These are phyloP conservation scores for Fistulinella staudtii DNA, from an alignment of 1,284 basidiomycete species.

Conservation along the genomic window DNA sequence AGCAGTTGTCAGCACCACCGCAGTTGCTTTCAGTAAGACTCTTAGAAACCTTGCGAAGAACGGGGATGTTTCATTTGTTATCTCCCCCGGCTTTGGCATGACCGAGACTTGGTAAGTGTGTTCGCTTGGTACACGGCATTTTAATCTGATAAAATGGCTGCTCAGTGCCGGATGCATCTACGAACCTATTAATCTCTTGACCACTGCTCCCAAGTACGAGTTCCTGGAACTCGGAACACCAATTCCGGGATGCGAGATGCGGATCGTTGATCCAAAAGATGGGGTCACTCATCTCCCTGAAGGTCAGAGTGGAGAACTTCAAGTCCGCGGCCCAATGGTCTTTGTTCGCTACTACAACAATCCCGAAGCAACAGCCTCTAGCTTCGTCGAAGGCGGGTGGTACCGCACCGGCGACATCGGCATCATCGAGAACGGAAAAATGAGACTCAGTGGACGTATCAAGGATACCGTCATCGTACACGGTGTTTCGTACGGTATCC, in stretches of 20 bases:
- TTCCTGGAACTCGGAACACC: slow-evolving; percentile 32
- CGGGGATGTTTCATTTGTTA: slow-evolving; percentile 28
- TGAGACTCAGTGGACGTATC: slow-evolving; percentile 41
- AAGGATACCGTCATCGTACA: slow-evolving; percentile 47
- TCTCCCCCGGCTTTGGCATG: slow-evolving; percentile 44
- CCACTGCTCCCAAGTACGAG: slow-evolving; percentile 19
- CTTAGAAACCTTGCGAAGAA: slow-evolving; percentile 31
- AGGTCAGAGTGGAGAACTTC: slow-evolving; percentile 36
- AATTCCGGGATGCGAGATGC: slow-evolving; percentile 29
- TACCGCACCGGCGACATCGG: slow-evolving; percentile 43
- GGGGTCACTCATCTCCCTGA: slow-evolving; percentile 25
- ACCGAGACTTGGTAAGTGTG: slow-evolving; percentile 38
- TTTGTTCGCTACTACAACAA: slow-evolving; percentile 43
- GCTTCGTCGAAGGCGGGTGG: slow-evolving; percentile 41
- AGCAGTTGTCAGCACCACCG: slow-evolving; percentile 36
- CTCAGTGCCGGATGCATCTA: slow-evolving; percentile 39
- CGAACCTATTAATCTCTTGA: slow-evolving; percentile 22
- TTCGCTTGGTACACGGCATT: background rate
- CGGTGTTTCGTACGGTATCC: slow-evolving; percentile 42
- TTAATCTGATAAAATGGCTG: background rate
- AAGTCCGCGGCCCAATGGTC: slow-evolving; percentile 38
- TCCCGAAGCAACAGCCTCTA: slow-evolving; percentile 34
- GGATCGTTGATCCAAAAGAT: slow-evolving; percentile 32
- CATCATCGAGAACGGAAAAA: slow-evolving; percentile 35
- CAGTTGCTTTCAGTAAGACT: slow-evolving; percentile 34